phyloP scores from a whole-genome alignment of 2,329 filamentous ascomycete genomes.

The Cladophialophora psammophila region DNA sequence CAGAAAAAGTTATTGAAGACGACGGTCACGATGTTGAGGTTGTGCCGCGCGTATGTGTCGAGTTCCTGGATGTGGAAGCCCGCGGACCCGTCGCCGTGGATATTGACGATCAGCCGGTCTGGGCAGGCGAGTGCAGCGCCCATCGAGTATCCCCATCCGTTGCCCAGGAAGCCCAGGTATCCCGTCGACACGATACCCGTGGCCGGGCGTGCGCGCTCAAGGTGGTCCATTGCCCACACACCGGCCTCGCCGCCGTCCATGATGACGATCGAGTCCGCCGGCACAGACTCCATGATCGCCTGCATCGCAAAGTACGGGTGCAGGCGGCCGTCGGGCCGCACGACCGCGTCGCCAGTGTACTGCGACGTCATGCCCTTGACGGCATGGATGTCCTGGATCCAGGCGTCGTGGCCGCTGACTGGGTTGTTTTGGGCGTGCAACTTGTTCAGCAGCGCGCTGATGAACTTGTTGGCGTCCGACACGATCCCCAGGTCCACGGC shows the following conservation, averaged over 20 bases:
- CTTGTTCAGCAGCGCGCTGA: conserved; percentile 41
- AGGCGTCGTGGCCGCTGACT: conserved; percentile 25
- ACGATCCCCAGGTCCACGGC: conserved; percentile 53
- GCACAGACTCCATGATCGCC: conserved; percentile 47
- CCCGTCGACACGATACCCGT: conserved; percentile 40
- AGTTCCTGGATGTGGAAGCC: conserved; percentile 57
- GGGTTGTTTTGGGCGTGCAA: conserved; percentile 28
- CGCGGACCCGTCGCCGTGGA: conserved; percentile 56
- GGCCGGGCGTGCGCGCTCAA: conserved; percentile 42
- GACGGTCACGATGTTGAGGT: conserved; percentile 52
- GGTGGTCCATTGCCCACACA: conserved; percentile 43
- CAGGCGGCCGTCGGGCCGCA: conserved; percentile 42
- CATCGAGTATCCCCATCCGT: conserved; percentile 56
- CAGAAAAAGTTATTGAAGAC: conserved; percentile 55
- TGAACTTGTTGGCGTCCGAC: conserved; percentile 49
- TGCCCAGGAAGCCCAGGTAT: conserved; percentile 57
- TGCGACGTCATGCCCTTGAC: conserved; percentile 36
- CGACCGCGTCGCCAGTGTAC: conserved; percentile 42
- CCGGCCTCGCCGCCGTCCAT: conserved; percentile 53
- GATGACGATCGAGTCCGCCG: conserved; percentile 48
- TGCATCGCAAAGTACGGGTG: conserved; percentile 55
- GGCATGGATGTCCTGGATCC: conserved; percentile 29
- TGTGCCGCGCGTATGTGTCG: conserved; percentile 53
- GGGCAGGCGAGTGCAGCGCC: conserved; percentile 54
- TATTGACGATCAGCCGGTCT: conserved; percentile 49